Evolutionary conservation across 208 protist species (phyloP), one percentile per base, ranked within the genome.

Genomic region (Leptomonas seymouri): DNA sequence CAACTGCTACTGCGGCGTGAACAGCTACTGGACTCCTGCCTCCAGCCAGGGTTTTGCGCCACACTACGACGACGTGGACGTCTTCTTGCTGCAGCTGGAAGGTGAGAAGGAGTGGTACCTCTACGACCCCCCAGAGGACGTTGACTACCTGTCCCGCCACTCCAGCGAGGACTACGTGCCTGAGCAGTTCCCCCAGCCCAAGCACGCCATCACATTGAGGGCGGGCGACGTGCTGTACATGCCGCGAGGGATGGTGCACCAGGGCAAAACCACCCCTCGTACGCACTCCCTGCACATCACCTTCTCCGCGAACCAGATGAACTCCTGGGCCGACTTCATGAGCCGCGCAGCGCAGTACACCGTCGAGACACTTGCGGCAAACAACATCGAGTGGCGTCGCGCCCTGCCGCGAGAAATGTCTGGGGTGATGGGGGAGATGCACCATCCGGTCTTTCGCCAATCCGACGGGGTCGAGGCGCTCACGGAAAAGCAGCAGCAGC

Each of bases 21-120:
- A 98, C 83, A 89, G 91, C 59, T 99, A 99, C 83, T 89, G 97
- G 68, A 99, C 97, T 2, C 96, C 97, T 12, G 71, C 91, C 36
- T 72, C 81, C 49, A 90, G 87, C 45, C 89, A 98, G 68, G 93
- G 94, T 27, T 97, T 98, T 57, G 97, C 97, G 4, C 97, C 97
- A 48, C 97, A 99, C 85, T 98, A 95, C 79, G 97, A 99, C 71
- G 97, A 99, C 74, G 93, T 99, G 0, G 97, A 98, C 42, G 97
- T 94, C 23, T 98, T 98, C 61, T 84, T 99, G n/a, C 69, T 98
- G 34, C 97, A 99, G 75, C 58, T 98, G 1, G 96, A 98, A 65
- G 97, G 91, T 5, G 84, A 83, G 39, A 99, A 99, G 71, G 58
- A 81, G 27, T 99, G 97, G 97, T 80, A 71, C 25, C 76, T 99